Evolutionary conservation across 1,284 basidiomycete species (phyloP), one percentile per base, ranked within the genome.

Genomic region (Boletus albobrunnescens): DNA sequence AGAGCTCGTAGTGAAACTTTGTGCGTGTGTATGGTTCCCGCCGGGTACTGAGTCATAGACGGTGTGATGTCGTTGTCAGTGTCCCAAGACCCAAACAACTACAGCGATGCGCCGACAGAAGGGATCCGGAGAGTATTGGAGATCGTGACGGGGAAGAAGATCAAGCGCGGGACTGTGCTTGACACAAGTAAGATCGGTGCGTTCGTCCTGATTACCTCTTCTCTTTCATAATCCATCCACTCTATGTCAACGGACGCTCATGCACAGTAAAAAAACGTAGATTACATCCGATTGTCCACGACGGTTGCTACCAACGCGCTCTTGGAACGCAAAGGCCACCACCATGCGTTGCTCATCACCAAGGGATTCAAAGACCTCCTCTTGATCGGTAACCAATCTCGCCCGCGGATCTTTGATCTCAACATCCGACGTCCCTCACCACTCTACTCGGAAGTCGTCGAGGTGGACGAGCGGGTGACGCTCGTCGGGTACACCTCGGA

Each of bases 231-330:
- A n/a, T n/a, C n/a, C n/a, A n/a, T 5, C 26, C 28, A 14, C 28
- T 14, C 12, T 3, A 13, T 30, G 14, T 11, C 32, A 19, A 16
- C 31, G 31, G 10, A 17, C 26, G 3, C 20, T 20, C 36, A 41
- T 8, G n/a, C 37, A 17, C 31, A 14, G 14, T 36, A 27, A 10
- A 16, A 39, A 20, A 41, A 44, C 2, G 4, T 50, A 93, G 93
- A 95, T 58, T 94, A 91, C 63, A 93, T 96, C 53, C 81, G 94
- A 14, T 74, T 97, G 3, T 93, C 90, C 0, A 98, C 95, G 0
- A 99, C 95, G 0, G 93, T 98, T 3, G 95, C 92, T 0, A 99
- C 95, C 14, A 99, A 98, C 58, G 94, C 95, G 0, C 77, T 99
- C 0, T 77, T 99, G 6, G 95, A 98, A 64, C 83, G 95, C 31